Base-by-base conservation (phyloP, 257 asterid species). In the Solanum rostratum region DNA sequence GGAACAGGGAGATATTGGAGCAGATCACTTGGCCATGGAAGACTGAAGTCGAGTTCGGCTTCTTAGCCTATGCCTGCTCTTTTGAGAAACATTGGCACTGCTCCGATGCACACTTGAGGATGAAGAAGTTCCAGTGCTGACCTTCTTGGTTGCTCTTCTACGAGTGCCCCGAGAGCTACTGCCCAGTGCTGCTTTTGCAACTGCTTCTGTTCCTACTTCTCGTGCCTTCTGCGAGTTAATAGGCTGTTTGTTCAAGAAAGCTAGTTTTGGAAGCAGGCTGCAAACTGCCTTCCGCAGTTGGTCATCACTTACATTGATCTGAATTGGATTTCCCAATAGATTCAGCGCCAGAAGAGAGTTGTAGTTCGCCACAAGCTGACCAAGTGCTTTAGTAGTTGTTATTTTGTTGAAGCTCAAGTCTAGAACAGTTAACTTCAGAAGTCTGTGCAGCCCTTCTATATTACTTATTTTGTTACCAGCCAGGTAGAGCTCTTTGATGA, bases 341-440 rank as follows among this genome's bases (percentile, higher is more conserved):
- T 93, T 94, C 19, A 95, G 82, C 81, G 98, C 97, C 54, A 88
- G 83, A 16, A 95, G 86, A 83, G 97, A 91, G 84, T 85, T 90
- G 83, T 92, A 92, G 87, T 93, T 95, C 49, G 98, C 99, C 20
- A 92, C 97, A 29, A 93, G 96, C 90, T 95, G 99, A 52, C 98
- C 96, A 18, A 95, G 91, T 19, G 93, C 92, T 86, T 93, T 95
- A 20, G 93, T 88, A 50, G 99, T 92, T 3, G 95, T 91, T 79
- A 94, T 89, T 81, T 92, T 95, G 92, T 95, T 94, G 89, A 93
- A 94, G 90, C 98, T 93, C 91, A 95, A 84, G 88, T 95, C 97
- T 82, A 95, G 66, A 39, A 93, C 91, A 3, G 91, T 87, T 85
- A 95, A 92, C 87, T 95, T 95, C 88, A 93, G 80, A 63, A 92